phyloP scores from a whole-genome alignment of 305 asterid genomes.

The Fraxinus nigra region DNA sequence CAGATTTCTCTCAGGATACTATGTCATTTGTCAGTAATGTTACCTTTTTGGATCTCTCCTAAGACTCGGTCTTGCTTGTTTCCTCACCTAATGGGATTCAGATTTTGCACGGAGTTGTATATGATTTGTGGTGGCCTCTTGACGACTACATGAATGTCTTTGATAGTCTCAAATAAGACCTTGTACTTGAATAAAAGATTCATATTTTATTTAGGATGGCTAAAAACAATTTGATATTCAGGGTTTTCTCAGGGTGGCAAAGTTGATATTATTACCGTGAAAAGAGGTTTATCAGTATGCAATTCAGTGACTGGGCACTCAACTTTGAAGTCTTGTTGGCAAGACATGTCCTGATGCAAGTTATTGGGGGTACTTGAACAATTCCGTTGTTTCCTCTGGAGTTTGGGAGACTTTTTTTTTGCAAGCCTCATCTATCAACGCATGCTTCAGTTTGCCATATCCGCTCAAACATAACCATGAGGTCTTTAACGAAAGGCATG shows the following conservation, averaged over 20 bases:
- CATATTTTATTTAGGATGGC: constrained; percentile 11
- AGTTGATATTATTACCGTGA: constrained; percentile 19
- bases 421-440: constrained; percentile 48
- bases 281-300: constrained; percentile 29
- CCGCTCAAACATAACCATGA: constrained; percentile 41
- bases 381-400: constrained; percentile 37
- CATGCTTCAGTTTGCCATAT: constrained; percentile 42
- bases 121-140: constrained; percentile 24
- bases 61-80: constrained; percentile 25
- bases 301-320: constrained; percentile 25
- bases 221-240: constrained; percentile 20
- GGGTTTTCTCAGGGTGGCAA: constrained; percentile 26
- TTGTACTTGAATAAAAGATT: constrained; percentile 28
- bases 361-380: constrained; percentile 39
- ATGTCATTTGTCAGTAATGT: constrained; percentile 16
- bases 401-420: constrained; percentile 38
- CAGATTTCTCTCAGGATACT: constrained; percentile 15
- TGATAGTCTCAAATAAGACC: constrained; percentile 26
- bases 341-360: constrained; percentile 22
- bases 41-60: constrained; percentile 6
- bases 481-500: constrained; percentile 40
- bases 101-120: constrained; percentile 25
- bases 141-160: constrained; percentile 22
- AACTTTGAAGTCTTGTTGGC: constrained; percentile 31
- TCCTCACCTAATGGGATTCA: constrained; percentile 1